phyloP scores from a whole-genome alignment of 768 basidiomycete species.

The Filobasidium floriforme region DNA sequence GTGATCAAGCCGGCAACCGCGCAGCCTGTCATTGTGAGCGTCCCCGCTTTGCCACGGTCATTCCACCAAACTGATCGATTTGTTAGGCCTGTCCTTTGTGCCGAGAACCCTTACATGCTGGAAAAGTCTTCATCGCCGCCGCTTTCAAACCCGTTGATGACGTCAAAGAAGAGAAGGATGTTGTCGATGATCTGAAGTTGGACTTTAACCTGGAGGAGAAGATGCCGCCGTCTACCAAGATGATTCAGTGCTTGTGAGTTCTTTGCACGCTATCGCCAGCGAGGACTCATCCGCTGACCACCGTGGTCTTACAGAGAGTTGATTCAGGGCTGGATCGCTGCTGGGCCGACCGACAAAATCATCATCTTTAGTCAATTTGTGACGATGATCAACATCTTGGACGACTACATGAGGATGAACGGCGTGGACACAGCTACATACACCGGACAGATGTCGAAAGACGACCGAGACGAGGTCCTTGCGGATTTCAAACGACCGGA shows the following conservation, averaged over 20 bases:
- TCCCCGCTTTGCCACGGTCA: background rate
- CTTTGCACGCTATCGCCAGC: no score
- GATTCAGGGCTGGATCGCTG: slow-evolving; percentile 46
- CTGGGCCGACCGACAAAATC: slow-evolving; percentile 52
- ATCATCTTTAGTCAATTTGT: slow-evolving; percentile 62
- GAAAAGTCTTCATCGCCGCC: slow-evolving; percentile 52
- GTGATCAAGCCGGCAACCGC: slow-evolving; percentile 1
- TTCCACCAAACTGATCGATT: background rate
- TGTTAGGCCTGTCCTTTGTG: slow-evolving; percentile 55
- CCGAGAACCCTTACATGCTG: slow-evolving; percentile 50
- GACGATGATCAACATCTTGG: slow-evolving; percentile 57
- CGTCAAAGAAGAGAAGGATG: slow-evolving; percentile 20
- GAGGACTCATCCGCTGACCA: no score
- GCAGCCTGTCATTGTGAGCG: background rate
- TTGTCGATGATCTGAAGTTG: slow-evolving; percentile 18
- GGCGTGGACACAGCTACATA: slow-evolving; percentile 36
- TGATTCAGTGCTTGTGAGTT: slow-evolving; percentile 42
- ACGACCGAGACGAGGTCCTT: slow-evolving; percentile 38
- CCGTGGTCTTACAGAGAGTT: slow-evolving; percentile 50
- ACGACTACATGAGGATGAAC: slow-evolving; percentile 55
- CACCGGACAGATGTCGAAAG: slow-evolving; percentile 42
- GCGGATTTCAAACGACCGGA: slow-evolving; percentile 33
- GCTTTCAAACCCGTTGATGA: slow-evolving; percentile 55
- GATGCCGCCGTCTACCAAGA: slow-evolving; percentile 54
- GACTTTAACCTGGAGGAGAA: slow-evolving; percentile 19